These are phyloP conservation scores for Agaricus blazei DNA, from an alignment of 768 basidiomycete genomes.

Conservation along the genomic window DNA sequence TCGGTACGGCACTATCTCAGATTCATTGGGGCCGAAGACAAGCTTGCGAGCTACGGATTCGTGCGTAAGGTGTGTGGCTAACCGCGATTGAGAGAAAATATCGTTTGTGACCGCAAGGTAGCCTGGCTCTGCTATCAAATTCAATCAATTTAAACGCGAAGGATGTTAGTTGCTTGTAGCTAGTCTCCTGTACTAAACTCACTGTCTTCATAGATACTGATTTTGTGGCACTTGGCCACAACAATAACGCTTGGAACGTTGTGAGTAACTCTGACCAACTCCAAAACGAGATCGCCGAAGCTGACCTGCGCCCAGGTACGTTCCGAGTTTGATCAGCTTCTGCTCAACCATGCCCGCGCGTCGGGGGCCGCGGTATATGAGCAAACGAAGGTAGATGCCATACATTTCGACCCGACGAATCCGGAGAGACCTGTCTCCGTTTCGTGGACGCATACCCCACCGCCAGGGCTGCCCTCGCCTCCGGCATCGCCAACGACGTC, in stretches of 20 bases:
- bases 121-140: slow-evolving; percentile 62
- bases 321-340: slow-evolving; percentile 56
- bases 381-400: slow-evolving; percentile 43
- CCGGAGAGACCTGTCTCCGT: slow-evolving; percentile 45
- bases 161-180: slow-evolving; percentile 40
- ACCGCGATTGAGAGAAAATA: neutral
- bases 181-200: slow-evolving; percentile 1
- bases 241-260: slow-evolving; percentile 60
- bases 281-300: neutral
- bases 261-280: slow-evolving; percentile 27
- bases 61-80: slow-evolving; percentile 35
- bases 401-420: slow-evolving; percentile 38
- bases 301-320: slow-evolving; percentile 32
- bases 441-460: slow-evolving; percentile 44
- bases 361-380: slow-evolving; percentile 51
- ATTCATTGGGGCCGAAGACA: slow-evolving; percentile 54
- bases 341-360: slow-evolving; percentile 50
- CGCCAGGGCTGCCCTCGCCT: slow-evolving; percentile 33
- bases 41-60: slow-evolving; percentile 45
- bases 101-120: slow-evolving; percentile 16
- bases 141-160: slow-evolving; percentile 61
- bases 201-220: slow-evolving; percentile 44
- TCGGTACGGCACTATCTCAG: slow-evolving; percentile 54
- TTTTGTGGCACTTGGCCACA: slow-evolving; percentile 47
- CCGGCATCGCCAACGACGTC: slow-evolving; percentile 33